Evolutionary conservation across 257 asterid genomes (phyloP).

Genomic region (Scutellaria minor): DNA sequence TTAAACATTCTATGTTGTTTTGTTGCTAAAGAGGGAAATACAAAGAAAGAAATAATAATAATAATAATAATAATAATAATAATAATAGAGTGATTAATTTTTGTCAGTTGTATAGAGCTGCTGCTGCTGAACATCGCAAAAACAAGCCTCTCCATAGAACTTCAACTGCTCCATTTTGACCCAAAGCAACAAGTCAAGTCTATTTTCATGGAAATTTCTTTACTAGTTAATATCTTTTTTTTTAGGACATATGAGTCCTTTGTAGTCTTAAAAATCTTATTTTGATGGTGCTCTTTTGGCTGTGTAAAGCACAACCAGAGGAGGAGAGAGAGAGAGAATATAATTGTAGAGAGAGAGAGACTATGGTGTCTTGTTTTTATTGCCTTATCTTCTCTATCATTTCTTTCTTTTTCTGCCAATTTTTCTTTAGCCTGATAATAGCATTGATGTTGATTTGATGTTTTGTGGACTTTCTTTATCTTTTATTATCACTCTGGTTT

Average conservation of each 20-base stretch:
- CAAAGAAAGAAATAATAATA: too few species aligned
- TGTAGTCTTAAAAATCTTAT: too few species aligned
- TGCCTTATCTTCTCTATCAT: not conserved
- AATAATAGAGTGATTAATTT: slow-evolving; percentile 1
- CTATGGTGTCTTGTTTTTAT: slow-evolving; percentile 4
- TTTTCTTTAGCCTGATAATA: not conserved
- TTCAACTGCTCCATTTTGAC: slow-evolving; percentile 62
- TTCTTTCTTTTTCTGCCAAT: not conserved
- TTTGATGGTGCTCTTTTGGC: not conserved
- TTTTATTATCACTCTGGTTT: too few species aligned
- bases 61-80: not conserved
- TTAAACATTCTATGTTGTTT: not conserved
- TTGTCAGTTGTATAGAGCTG: slow-evolving; percentile 52
- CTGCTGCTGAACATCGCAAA: slow-evolving; percentile 46
- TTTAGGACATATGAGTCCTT: too few species aligned
- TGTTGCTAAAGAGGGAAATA: slow-evolving; percentile 14
- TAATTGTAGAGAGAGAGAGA: not conserved
- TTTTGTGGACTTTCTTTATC: slow-evolving; percentile 15
- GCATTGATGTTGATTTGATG: slow-evolving; percentile 34
- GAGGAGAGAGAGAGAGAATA: not conserved
- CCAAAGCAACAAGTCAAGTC: too few species aligned
- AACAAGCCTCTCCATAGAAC: slow-evolving; percentile 53
- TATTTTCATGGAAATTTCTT: too few species aligned
- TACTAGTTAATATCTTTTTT: too few species aligned
- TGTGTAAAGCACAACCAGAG: not conserved